phyloP scores from a whole-genome alignment of 1,284 basidiomycete genomes.

The Cutaneotrichosporon sp. region DNA sequence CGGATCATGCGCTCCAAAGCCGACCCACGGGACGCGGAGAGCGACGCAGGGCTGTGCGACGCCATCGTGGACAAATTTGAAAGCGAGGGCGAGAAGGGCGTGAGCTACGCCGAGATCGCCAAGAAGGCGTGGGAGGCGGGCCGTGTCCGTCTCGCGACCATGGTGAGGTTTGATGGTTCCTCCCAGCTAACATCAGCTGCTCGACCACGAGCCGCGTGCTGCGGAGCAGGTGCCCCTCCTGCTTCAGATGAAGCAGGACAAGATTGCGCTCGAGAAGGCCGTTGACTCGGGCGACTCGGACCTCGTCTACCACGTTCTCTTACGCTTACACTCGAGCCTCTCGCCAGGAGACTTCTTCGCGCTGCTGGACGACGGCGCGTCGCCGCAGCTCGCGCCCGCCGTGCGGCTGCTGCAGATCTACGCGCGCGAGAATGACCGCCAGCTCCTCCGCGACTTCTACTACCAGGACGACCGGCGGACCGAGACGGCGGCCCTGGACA shows the following conservation, averaged over 20 bases:
- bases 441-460: conserved; percentile 93
- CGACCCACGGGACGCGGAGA: conserved; percentile 56
- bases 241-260: conserved; percentile 91
- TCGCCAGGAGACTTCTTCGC: conserved; percentile 92
- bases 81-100: conserved; percentile 58
- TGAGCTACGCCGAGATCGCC: conserved; percentile 95
- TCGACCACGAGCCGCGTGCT: conserved; percentile 85
- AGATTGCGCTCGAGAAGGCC: conserved; percentile 82
- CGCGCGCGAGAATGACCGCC: conserved; percentile 82
- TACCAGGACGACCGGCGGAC: conserved; percentile 95
- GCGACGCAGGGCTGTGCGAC: conserved; percentile 75
- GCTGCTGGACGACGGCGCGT: conserved; percentile 80
- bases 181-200: conserved; percentile 63
- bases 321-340: conserved; percentile 78
- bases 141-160: conserved; percentile 78
- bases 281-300: conserved; percentile 95
- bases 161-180: conserved; percentile 60
- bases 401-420: conserved; percentile 80
- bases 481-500: conserved; percentile 80
- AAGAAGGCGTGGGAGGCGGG: conserved; percentile 92
- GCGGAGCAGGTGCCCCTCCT: conserved; percentile 93
- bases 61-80: conserved; percentile 86
- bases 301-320: conserved; percentile 86
- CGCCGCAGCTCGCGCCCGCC: conserved; percentile 69
- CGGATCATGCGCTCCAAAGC: conserved; percentile 77